These are phyloP conservation scores for Aspergillus affinis DNA, from an alignment of 495 filamentous ascomycete genomes.

Conservation along the genomic window DNA sequence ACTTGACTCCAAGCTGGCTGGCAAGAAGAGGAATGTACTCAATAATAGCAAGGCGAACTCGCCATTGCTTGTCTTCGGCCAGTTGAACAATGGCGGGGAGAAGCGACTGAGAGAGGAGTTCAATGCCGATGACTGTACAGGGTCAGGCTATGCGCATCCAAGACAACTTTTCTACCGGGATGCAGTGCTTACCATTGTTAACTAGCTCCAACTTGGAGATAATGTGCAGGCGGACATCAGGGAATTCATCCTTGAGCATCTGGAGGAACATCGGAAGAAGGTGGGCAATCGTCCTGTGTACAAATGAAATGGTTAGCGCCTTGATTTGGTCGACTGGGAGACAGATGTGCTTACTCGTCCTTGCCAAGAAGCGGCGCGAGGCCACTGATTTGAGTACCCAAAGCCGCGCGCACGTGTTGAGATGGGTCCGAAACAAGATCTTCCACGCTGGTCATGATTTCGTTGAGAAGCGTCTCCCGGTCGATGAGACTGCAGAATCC, in stretches of 20 bases:
- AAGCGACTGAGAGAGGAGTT: constrained; percentile 91
- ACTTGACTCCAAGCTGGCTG: constrained; percentile 91
- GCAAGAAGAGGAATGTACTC: constrained; percentile 98
- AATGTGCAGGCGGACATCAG: constrained; percentile 95
- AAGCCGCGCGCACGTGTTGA: constrained; percentile 92
- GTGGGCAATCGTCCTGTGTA: constrained; percentile 81
- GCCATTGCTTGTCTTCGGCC: constrained; percentile 99
- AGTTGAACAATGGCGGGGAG: constrained; percentile 97
- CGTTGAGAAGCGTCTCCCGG: constrained; percentile 81
- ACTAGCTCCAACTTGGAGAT: constrained; percentile 98
- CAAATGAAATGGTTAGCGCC: constrained; percentile 17
- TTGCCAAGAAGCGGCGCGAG: constrained; percentile 96
- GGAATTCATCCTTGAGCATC: constrained; percentile 99
- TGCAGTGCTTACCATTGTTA: constrained; percentile 71
- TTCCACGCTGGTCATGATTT: constrained; percentile 96
- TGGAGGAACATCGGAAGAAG: constrained; percentile 98
- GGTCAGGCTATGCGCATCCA: constrained; percentile 12
- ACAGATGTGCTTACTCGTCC: constrained; percentile 72
- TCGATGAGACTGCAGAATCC: constrained; percentile 92
- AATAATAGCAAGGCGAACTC: constrained; percentile 95
- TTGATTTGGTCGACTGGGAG: not conserved
- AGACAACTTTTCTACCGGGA: not conserved
- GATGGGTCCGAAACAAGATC: constrained; percentile 94
- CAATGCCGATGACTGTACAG: constrained; percentile 86
- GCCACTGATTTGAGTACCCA: constrained; percentile 96